Evolutionary conservation across 2,329 filamentous ascomycete genomes (phyloP).

Genomic region (Myotisia sp.): DNA sequence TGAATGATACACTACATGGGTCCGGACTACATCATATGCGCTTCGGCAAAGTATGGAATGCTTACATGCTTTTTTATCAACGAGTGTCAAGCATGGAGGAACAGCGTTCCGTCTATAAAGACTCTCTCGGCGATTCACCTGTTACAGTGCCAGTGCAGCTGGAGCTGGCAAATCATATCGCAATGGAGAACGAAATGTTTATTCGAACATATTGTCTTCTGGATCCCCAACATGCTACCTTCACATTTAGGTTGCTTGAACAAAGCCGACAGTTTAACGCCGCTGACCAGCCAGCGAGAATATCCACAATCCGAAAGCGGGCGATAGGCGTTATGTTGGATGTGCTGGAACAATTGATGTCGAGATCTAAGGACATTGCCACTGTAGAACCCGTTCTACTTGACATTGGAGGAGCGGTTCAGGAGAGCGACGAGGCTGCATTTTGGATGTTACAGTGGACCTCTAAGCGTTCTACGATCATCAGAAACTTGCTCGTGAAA

Average conservation of each 20-base stretch:
- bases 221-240: conserved; percentile 54
- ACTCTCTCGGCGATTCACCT: conserved; percentile 35
- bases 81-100: conserved; percentile 51
- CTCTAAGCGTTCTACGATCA: conserved; percentile 37
- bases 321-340: conserved; percentile 33
- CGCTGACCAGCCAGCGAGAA: conserved; percentile 34
- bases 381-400: conserved; percentile 45
- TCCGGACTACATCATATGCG: conserved; percentile 31
- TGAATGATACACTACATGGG: conserved; percentile 40
- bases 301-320: conserved; percentile 32
- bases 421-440: conserved; percentile 42
- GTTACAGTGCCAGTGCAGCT: conserved; percentile 34
- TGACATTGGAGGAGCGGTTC: conserved; percentile 38
- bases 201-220: conserved; percentile 67
- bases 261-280: conserved; percentile 39
- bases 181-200: conserved; percentile 56
- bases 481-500: conserved; percentile 52
- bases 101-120: conserved; percentile 37
- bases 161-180: conserved; percentile 42
- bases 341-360: conserved; percentile 62
- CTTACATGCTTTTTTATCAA: conserved; percentile 97
- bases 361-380: conserved; percentile 53
- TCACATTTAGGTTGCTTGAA: conserved; percentile 50
- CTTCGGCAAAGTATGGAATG: conserved; percentile 61
- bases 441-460: conserved; percentile 50